phyloP scores from a whole-genome alignment of 768 basidiomycete species.

The Lanmaoa rubissima region DNA sequence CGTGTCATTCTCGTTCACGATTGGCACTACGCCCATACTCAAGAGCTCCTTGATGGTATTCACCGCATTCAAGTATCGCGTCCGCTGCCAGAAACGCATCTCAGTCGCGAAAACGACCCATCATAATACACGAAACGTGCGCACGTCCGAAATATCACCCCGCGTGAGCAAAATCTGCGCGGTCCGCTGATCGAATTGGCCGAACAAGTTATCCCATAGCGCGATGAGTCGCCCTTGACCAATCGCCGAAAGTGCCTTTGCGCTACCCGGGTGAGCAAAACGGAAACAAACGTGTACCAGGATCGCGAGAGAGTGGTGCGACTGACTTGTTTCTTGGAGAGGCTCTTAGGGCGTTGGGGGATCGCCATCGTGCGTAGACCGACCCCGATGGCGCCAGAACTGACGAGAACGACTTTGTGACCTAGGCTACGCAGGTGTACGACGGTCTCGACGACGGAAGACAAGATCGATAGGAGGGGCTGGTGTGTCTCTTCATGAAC shows the following conservation, averaged over 20 bases:
- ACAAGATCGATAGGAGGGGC: constrained; percentile 87
- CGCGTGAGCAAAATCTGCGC: constrained; percentile 93
- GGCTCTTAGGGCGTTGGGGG: constrained; percentile 71
- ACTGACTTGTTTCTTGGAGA: constrained; percentile 89
- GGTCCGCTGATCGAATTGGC: constrained; percentile 91
- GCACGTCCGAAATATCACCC: constrained; percentile 96
- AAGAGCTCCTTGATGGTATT: constrained; percentile 93
- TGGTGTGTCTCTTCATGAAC: constrained; percentile 93
- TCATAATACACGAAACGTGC: constrained; percentile 6
- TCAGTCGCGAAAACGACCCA: background rate
- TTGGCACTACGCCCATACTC: constrained; percentile 92
- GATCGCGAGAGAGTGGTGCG: background rate
- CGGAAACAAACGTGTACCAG: background rate
- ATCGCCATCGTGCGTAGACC: constrained; percentile 91
- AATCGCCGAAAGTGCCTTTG: constrained; percentile 90
- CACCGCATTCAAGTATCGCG: constrained; percentile 93
- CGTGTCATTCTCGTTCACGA: constrained; percentile 99
- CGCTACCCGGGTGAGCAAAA: constrained; percentile 22
- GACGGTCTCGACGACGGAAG: constrained; percentile 90
- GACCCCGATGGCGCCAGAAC: constrained; percentile 96
- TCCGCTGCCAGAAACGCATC: constrained; percentile 54
- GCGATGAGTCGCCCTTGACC: constrained; percentile 96
- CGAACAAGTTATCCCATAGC: constrained; percentile 95
- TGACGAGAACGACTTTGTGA: constrained; percentile 93
- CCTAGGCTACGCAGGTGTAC: constrained; percentile 72